These are phyloP conservation scores for Gaillardinia entomophila DNA, from an alignment of 805 yeast species.

Conservation along the genomic window DNA sequence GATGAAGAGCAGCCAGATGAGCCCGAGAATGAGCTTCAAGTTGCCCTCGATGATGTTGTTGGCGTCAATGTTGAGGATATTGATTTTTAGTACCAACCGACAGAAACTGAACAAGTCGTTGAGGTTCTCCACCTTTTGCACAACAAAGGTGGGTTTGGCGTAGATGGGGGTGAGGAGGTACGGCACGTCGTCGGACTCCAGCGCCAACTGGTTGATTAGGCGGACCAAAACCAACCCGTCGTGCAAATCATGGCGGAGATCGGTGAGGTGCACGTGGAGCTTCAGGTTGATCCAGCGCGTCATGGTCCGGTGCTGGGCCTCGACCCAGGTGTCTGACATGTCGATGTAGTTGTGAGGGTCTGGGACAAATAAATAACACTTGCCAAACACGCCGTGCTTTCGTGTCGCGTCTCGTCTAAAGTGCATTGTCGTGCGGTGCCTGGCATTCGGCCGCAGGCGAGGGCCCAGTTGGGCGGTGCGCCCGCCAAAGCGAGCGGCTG, in stretches of 20 bases:
- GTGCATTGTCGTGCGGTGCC: no score
- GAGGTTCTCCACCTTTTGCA: slow-evolving; percentile 46
- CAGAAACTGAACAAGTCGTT: slow-evolving; percentile 37
- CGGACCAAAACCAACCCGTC: slow-evolving; percentile 36
- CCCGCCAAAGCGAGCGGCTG: no score
- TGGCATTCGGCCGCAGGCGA: no score
- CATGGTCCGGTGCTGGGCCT: slow-evolving; percentile 43
- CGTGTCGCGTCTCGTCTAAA: no score
- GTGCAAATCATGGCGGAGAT: slow-evolving; percentile 27
- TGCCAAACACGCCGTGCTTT: no score
- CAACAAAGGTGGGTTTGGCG: slow-evolving; percentile 31
- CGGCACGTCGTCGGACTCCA: slow-evolving; percentile 9
- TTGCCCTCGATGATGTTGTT: slow-evolving; percentile 48
- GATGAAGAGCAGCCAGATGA: slow-evolving; percentile 44
- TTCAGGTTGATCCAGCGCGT: slow-evolving; percentile 44
- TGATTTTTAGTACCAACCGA: slow-evolving; percentile 32
- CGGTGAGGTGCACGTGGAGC: slow-evolving; percentile 14
- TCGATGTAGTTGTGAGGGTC: no score
- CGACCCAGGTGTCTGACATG: slow-evolving; percentile 37
- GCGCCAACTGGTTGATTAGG: slow-evolving; percentile 22
- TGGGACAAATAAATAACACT: no score
- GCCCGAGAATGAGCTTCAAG: slow-evolving; percentile 40
- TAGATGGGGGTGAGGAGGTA: slow-evolving; percentile 27
- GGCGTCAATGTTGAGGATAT: slow-evolving; percentile 39
- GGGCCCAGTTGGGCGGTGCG: no score